Conservation (phyloP, 2,329 filamentous ascomycete genomes). For the Phialophora tarda region DNA sequence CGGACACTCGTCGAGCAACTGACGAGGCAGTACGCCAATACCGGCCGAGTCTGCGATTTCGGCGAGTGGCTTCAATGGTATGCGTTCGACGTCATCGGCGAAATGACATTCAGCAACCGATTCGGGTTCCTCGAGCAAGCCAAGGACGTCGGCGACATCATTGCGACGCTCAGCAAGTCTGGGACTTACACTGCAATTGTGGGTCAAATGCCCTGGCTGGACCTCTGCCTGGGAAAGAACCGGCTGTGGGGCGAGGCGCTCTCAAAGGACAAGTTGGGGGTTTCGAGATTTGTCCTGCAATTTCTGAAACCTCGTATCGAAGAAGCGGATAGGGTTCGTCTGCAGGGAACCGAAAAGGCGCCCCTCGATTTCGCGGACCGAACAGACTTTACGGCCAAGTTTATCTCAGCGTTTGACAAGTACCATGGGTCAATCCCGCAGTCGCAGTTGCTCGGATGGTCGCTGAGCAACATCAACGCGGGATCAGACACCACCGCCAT, state of each 20-base stretch:
- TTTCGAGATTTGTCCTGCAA: constrained; percentile 72
- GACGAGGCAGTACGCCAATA: constrained; percentile 56
- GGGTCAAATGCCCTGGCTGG: constrained; percentile 37
- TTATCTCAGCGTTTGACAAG: constrained; percentile 39
- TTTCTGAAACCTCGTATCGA: constrained; percentile 72
- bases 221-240: constrained; percentile 34
- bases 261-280: constrained; percentile 60
- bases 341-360: constrained; percentile 45
- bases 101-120: constrained; percentile 44
- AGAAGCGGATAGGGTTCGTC: constrained; percentile 56
- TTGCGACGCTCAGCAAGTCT: constrained; percentile 44
- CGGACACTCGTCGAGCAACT: constrained; percentile 71
- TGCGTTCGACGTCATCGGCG: constrained; percentile 44
- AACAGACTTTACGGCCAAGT: constrained; percentile 39
- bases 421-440: constrained; percentile 20
- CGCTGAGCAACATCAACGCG: constrained; percentile 42
- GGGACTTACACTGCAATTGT: constrained; percentile 22
- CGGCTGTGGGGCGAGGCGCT: constrained; percentile 58
- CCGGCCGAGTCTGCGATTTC: constrained; percentile 40
- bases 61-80: constrained; percentile 49
- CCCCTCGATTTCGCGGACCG: constrained; percentile 28
- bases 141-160: constrained; percentile 44
- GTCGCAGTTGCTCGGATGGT: constrained; percentile 42
- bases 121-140: constrained; percentile 47
- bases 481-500: constrained; percentile 49